Evolutionary conservation across 1,284 basidiomycete genomes (phyloP), one percentile per base, ranked within the genome.

Genomic region (Tranzscheliella williamsii): DNA sequence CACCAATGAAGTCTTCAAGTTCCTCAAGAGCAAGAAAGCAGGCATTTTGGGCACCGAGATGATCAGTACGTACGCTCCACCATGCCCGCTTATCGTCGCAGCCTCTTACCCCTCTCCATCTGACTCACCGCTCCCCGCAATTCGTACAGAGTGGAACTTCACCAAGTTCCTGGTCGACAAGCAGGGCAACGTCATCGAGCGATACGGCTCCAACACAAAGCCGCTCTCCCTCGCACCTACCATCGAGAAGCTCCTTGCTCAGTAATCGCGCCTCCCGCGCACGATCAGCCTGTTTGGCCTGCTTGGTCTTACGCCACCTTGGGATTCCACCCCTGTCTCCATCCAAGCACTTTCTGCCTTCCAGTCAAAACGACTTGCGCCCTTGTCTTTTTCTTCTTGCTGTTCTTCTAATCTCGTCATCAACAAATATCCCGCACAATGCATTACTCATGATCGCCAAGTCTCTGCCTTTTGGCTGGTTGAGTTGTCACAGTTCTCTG

Each of bases 1-100:
- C 63, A 79, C 83, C 67, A 91, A 90, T 79, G 83, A 88, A 71
- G 88, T 91, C 7, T 93, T 85, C 81, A 84, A 87, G 54, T 93
- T 85, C 84, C 84, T 94, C 70, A 94, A 94, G 83, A 80, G 81
- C 35, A 81, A 89, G 79, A 88, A 89, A 79, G 61, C 85, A 3
- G 88, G 88, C 7, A 67, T 90, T 31, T 76, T 91, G 36, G 88
- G 89, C 23, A 79, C 89, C 41, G 83, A 84, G 16, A 82, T 86
- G 42, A 89, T 91, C 80, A 90, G 62, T 61, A 46, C 21, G 57
- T 57, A 33, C n/a, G 9, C 32, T 4, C 7, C 20, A 9, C n/a
- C 26, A 9, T 29, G 26, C 26, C n/a, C 9, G 9, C n/a, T n/a
- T 29, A 9, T 9, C 9, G 9, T n/a, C n/a, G 26, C n/a, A n/a